Percentiles rank a stretch among this genome's conserved stretches.
Conservation (phyloP, 2,329 filamentous ascomycete species). For the Dactylellina parvicollis region DNA sequence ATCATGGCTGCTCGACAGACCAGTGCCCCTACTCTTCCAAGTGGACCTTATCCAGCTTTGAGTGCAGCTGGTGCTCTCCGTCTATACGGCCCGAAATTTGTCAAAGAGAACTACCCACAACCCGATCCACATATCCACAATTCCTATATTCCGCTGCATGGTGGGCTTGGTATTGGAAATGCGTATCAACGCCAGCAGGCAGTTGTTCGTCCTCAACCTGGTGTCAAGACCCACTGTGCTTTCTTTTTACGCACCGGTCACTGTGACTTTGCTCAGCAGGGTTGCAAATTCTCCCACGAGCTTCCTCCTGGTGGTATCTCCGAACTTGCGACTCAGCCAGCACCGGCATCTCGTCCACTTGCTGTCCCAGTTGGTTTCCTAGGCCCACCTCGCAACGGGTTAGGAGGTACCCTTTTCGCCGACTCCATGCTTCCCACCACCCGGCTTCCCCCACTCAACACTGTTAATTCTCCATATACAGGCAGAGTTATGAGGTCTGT, state of each 20-base stretch:
- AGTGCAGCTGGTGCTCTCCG: constrained; percentile 15
- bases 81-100: constrained; percentile 36
- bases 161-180: not conserved
- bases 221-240: constrained; percentile 50
- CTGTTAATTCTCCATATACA: not conserved
- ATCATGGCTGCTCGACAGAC: not conserved
- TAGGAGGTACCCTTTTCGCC: not conserved
- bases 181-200: constrained; percentile 39
- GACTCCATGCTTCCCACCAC: not conserved
- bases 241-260: constrained; percentile 51
- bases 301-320: constrained; percentile 40
- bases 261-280: constrained; percentile 53
- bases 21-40: not conserved
- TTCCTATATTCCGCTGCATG: constrained; percentile 10
- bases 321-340: constrained; percentile 24
- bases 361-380: constrained; percentile 6
- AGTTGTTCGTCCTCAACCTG: constrained; percentile 36
- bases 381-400: constrained; percentile 10
- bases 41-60: constrained; percentile 2
- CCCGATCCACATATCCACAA: constrained; percentile 35
- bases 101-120: constrained; percentile 44
- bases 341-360: constrained; percentile 6
- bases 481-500: not conserved
- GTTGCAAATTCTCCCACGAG: constrained; percentile 52
- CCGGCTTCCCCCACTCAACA: not conserved